Conservation (phyloP, 2,329 filamentous ascomycete species). For the Scolecobasidium constrictum region DNA sequence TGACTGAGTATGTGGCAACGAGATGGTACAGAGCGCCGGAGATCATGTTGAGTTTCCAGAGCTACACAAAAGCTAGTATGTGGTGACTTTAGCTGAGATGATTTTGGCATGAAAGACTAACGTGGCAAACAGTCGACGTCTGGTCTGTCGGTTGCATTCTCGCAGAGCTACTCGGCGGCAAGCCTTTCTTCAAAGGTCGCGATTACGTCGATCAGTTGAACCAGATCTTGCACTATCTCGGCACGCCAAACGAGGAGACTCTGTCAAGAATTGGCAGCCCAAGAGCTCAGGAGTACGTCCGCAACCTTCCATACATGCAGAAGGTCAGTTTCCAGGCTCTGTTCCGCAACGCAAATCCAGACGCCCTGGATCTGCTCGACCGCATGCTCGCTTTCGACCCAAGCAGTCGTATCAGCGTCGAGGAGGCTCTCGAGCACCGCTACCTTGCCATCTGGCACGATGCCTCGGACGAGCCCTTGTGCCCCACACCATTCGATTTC, state of each 20-base stretch:
- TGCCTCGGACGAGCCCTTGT: conserved; percentile 86
- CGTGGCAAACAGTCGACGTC: conserved; percentile 63
- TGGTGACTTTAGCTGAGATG: conserved; percentile 22
- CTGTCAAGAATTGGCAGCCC: conserved; percentile 88
- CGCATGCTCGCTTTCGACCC: conserved; percentile 97
- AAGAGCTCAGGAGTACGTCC: conserved; percentile 94
- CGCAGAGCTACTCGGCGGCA: conserved; percentile 86
- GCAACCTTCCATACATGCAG: conserved; percentile 88
- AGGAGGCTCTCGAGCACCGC: conserved; percentile 88
- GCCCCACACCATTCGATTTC: conserved; percentile 93
- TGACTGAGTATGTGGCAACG: conserved; percentile 98
- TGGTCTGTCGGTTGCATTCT: conserved; percentile 99
- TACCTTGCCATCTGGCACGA: conserved; percentile 99
- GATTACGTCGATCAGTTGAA: conserved; percentile 99
- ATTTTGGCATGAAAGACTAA: not conserved
- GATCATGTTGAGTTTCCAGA: conserved; percentile 99
- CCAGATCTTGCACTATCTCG: conserved; percentile 96
- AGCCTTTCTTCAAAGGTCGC: conserved; percentile 97
- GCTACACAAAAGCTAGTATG: conserved; percentile 99
- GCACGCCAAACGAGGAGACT: conserved; percentile 92
- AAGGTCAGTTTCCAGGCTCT: conserved; percentile 83
- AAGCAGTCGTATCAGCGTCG: conserved; percentile 82
- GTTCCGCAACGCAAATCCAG: conserved; percentile 90
- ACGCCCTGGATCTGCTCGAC: conserved; percentile 89
- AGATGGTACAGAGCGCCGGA: conserved; percentile 98